A percentile compares a stretch with the other conserved stretches of the same genome.
Evolutionary conservation across 371 early-diverging fungal genomes (phyloP).

Genomic region (Conidiobolus coronatus): DNA sequence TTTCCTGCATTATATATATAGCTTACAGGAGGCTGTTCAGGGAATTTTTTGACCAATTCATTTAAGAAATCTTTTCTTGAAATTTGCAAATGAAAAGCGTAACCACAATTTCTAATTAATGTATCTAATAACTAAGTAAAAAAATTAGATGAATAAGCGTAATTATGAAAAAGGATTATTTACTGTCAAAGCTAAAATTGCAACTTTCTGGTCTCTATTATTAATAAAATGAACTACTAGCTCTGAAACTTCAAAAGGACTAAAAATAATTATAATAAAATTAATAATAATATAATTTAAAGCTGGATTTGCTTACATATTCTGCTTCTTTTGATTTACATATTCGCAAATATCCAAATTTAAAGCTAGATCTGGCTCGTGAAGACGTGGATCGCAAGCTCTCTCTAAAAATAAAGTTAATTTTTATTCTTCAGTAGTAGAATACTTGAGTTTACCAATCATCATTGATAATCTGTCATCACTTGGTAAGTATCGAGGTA

Average conservation of each 20-base stretch:
- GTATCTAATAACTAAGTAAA: constrained; percentile 53
- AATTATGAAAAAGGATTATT: not conserved
- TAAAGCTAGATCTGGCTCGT: constrained; percentile 57
- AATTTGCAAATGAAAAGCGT: constrained; percentile 83
- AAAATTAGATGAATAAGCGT: not conserved
- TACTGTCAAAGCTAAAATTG: constrained; percentile 50
- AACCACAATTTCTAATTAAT: constrained; percentile 90
- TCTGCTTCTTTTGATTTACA: constrained; percentile 70
- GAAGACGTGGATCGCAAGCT: constrained; percentile 47
- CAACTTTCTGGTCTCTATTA: constrained; percentile 32
- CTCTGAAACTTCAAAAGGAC: constrained; percentile 70
- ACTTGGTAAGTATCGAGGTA: not conserved
- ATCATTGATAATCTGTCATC: constrained; percentile 3
- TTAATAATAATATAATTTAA: not conserved
- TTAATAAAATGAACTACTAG: constrained; percentile 56
- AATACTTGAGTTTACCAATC: not conserved
- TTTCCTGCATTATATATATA: not conserved
- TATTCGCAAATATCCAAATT: constrained; percentile 85
- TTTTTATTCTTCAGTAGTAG: not conserved
- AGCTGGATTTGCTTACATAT: constrained; percentile 23
- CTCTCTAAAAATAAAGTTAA: constrained; percentile 19
- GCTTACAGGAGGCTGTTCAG: constrained; percentile 48
- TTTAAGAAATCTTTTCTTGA: constrained; percentile 86
- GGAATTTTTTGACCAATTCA: constrained; percentile 73
- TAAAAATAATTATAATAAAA: constrained; percentile 9